These are phyloP conservation scores for Lepidium africanum DNA, from an alignment of 345 rosid genomes.

Conservation along the genomic window DNA sequence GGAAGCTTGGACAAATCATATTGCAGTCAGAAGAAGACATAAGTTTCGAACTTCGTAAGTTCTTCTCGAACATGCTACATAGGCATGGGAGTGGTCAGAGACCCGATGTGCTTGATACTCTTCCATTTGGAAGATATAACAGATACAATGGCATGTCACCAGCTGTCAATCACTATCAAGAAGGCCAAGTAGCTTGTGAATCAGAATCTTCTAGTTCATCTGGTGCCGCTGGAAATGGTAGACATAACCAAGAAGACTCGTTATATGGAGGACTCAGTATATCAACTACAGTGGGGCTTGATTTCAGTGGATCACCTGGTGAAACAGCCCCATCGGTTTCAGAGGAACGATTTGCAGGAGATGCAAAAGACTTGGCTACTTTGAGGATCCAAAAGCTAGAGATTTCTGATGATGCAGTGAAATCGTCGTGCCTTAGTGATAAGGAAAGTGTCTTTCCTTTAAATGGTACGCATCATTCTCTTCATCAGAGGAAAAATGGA, in stretches of 20 bases:
- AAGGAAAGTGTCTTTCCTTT: slow-evolving; percentile 21
- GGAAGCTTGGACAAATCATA: slow-evolving; percentile 64
- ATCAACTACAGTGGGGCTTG: slow-evolving; percentile 2
- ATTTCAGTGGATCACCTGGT: slow-evolving; percentile 5
- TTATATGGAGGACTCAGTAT: not conserved
- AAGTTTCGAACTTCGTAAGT: slow-evolving; percentile 49
- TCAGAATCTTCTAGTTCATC: slow-evolving; percentile 17
- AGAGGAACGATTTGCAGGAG: slow-evolving; percentile 39
- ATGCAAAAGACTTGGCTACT: slow-evolving; percentile 50
- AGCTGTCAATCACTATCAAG: slow-evolving; percentile 36
- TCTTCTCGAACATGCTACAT: slow-evolving; percentile 66
- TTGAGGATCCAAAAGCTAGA: slow-evolving; percentile 34
- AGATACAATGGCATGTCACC: slow-evolving; percentile 24
- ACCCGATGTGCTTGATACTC: slow-evolving; percentile 68
- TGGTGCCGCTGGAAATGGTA: slow-evolving; percentile 27
- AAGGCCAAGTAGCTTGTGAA: slow-evolving; percentile 35
- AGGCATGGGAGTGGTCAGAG: slow-evolving; percentile 75
- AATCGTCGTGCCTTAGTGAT: slow-evolving; percentile 23
- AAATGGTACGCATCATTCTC: slow-evolving; percentile 32
- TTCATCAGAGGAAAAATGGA: slow-evolving; percentile 39
- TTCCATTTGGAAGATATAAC: slow-evolving; percentile 35
- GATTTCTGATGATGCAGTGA: slow-evolving; percentile 27
- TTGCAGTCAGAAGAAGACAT: slow-evolving; percentile 48
- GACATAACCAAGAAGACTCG: slow-evolving; percentile 24
- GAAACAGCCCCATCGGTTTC: slow-evolving; percentile 28